These are phyloP conservation scores for Microbotryum lychnidis-dioicae DNA, from an alignment of 1,284 basidiomycete genomes.

Conservation along the genomic window DNA sequence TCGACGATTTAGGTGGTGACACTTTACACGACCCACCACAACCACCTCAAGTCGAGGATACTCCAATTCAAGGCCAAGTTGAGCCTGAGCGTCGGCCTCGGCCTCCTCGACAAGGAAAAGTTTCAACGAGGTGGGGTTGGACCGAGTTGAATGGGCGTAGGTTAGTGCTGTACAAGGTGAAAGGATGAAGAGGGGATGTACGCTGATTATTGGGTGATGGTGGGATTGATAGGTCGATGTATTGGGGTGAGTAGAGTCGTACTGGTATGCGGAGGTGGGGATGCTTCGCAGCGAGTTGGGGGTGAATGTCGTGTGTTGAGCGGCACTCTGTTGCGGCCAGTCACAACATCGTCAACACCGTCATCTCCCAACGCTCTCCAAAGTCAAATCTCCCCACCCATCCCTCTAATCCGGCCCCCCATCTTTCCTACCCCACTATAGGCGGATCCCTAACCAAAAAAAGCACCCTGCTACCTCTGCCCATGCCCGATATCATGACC, in stretches of 20 bases:
- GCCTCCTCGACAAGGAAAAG: neutral
- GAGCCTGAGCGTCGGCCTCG: neutral
- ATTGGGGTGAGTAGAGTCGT: constrained; percentile 16
- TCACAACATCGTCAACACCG: no score
- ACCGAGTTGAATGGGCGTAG: constrained; percentile 21
- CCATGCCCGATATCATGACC: constrained; percentile 37
- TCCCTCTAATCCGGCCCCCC: no score
- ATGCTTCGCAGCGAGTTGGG: no score
- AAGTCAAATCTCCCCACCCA: no score
- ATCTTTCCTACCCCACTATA: neutral
- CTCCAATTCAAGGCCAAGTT: neutral
- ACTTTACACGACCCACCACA: no score
- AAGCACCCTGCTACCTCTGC: constrained; percentile 35
- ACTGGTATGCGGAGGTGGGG: no score
- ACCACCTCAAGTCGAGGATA: no score
- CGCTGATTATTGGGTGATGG: neutral
- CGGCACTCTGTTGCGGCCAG: no score
- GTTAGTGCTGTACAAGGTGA: neutral
- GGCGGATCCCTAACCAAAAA: constrained; percentile 25
- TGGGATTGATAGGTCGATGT: constrained; percentile 18
- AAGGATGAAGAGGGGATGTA: no score
- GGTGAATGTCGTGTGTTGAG: no score
- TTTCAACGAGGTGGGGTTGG: constrained; percentile 21
- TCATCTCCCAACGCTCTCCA: no score
- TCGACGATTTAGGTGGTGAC: no score